Evolutionary conservation across 257 asterid genomes (phyloP).

Genomic region (Fraxinus anomala): DNA sequence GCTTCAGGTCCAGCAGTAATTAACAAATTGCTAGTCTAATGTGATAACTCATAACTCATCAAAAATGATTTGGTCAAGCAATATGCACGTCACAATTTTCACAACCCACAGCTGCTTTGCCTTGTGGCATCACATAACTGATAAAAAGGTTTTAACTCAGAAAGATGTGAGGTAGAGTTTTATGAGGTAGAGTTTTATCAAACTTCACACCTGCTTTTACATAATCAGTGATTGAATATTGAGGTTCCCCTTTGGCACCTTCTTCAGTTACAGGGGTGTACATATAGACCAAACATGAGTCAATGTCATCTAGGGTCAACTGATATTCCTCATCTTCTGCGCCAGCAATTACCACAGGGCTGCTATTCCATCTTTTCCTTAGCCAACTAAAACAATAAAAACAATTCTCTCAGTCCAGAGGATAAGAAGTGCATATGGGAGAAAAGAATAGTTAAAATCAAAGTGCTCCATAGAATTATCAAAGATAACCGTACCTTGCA

Average conservation of each 20-base stretch:
- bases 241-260: constrained; percentile 97
- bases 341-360: constrained; percentile 82
- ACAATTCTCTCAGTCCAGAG: constrained; percentile 17
- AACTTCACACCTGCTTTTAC: constrained; percentile 75
- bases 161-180: constrained; percentile 12
- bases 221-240: constrained; percentile 88
- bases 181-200: constrained; percentile 7
- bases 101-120: constrained; percentile 67
- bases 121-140: constrained; percentile 21
- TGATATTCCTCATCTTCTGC: constrained; percentile 88
- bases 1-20: background rate
- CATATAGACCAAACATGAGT: constrained; percentile 90
- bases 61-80: constrained; percentile 7
- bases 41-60: background rate
- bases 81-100: constrained; percentile 12
- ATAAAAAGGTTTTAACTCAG: background rate
- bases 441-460: constrained; percentile 21
- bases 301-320: constrained; percentile 78
- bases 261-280: constrained; percentile 94
- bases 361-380: constrained; percentile 86
- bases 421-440: constrained; percentile 6
- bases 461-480: constrained; percentile 20
- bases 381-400: constrained; percentile 70
- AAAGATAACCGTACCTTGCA: constrained; percentile 65
- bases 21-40: background rate